These are phyloP conservation scores for Saccharomyces mikatae DNA, from an alignment of 805 yeast species.

Conservation along the genomic window DNA sequence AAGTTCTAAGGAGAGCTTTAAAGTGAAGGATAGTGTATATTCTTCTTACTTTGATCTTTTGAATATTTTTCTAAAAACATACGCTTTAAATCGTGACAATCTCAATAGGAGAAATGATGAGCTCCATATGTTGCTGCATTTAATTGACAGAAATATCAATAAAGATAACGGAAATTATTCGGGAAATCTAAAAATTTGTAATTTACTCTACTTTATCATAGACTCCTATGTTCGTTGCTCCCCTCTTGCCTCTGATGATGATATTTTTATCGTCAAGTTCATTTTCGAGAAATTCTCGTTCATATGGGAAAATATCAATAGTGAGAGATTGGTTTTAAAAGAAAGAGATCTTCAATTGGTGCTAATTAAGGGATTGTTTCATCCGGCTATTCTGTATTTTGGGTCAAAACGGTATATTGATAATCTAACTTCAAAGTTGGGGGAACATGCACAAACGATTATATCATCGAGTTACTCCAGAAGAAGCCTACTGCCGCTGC, in stretches of 20 bases:
- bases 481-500: constrained; percentile 56
- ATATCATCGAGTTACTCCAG: constrained; percentile 49
- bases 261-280: constrained; percentile 8
- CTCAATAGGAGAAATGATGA: constrained; percentile 5
- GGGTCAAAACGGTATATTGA: constrained; percentile 31
- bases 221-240: constrained; percentile 5
- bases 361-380: constrained; percentile 45
- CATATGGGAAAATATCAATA: constrained; percentile 53
- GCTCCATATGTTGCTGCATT: constrained; percentile 9
- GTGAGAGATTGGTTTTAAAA: constrained; percentile 53
- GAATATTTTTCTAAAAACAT: constrained; percentile 11
- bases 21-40: constrained; percentile 25
- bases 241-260: not conserved
- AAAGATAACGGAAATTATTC: constrained; percentile 23
- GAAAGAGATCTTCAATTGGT: constrained; percentile 56
- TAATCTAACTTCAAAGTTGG: constrained; percentile 6
- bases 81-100: constrained; percentile 9
- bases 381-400: constrained; percentile 33
- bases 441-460: constrained; percentile 34
- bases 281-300: constrained; percentile 32
- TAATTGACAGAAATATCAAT: constrained; percentile 14
- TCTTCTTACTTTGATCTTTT: constrained; percentile 24
- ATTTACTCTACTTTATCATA: constrained; percentile 13
- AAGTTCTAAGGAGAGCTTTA: constrained; percentile 14
- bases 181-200: constrained; percentile 17